A percentile compares a stretch with the other conserved stretches of the same genome.
phyloP scores from a whole-genome alignment of 1,284 basidiomycete species.

The Coniferiporia sulphurascens region DNA sequence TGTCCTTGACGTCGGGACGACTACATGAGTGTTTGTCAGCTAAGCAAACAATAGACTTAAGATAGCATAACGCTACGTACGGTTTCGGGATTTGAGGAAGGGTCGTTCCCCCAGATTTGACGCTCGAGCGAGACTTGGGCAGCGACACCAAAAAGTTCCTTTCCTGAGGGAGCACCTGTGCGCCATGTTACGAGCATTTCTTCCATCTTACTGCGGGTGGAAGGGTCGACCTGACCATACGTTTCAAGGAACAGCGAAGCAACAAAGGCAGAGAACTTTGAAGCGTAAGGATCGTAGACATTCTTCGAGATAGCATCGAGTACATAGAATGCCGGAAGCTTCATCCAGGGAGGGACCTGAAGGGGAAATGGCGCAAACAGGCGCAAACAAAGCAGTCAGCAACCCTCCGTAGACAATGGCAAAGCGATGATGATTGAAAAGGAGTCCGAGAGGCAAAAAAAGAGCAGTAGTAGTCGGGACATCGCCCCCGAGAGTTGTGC shows the following conservation, averaged over 20 bases:
- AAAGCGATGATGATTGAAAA: not conserved
- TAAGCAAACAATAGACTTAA: not conserved
- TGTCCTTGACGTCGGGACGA: slow-evolving; percentile 24
- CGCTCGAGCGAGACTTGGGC: slow-evolving; percentile 74
- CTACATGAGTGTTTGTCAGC: not conserved
- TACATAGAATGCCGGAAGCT: slow-evolving; percentile 91
- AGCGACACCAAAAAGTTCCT: slow-evolving; percentile 76
- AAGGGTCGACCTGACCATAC: slow-evolving; percentile 78
- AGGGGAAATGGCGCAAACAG: slow-evolving; percentile 25
- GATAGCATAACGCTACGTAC: slow-evolving; percentile 19
- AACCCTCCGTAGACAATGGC: not conserved
- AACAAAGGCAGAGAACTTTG: slow-evolving; percentile 72
- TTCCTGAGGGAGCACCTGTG: slow-evolving; percentile 72
- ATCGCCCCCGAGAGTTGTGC: not conserved
- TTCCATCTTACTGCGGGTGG: slow-evolving; percentile 88
- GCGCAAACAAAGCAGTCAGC: slow-evolving; percentile 18
- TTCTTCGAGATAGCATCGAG: slow-evolving; percentile 97
- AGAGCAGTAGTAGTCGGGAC: no score
- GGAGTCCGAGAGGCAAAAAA: no score
- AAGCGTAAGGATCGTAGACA: slow-evolving; percentile 85
- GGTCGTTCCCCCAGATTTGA: slow-evolving; percentile 65
- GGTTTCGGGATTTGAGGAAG: slow-evolving; percentile 25
- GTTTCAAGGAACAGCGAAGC: slow-evolving; percentile 79
- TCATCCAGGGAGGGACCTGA: slow-evolving; percentile 89
- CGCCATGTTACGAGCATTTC: slow-evolving; percentile 95